phyloP scores from a whole-genome alignment of 805 yeast species.

The Yarrowia sp. region DNA sequence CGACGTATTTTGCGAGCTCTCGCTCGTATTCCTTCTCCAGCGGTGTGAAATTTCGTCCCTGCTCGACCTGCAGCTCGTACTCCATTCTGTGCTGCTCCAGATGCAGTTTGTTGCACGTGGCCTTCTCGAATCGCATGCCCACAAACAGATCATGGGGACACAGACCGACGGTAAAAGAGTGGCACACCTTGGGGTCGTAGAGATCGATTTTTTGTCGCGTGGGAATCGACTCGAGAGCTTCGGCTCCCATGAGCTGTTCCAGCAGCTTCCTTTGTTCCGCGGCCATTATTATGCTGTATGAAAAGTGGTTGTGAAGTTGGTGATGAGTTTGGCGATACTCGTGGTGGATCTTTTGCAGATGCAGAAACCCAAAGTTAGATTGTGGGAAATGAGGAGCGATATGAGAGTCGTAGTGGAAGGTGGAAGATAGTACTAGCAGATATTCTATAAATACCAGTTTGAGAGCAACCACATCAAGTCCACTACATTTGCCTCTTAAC shows the following conservation, averaged over 20 bases:
- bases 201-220: slow-evolving; percentile 44
- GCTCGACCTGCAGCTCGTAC: slow-evolving; percentile 45
- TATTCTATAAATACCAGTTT: too few relatives aligned
- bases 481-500: too few relatives aligned
- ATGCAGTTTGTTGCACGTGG: slow-evolving; percentile 75
- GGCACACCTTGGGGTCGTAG: slow-evolving; percentile 64
- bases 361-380: slow-evolving; percentile 3
- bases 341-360: slow-evolving; percentile 13
- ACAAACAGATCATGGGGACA: slow-evolving; percentile 83
- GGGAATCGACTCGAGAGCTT: slow-evolving; percentile 34
- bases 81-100: slow-evolving; percentile 68
- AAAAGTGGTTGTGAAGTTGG: background rate
- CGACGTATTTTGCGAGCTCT: slow-evolving; percentile 54
- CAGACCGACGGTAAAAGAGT: slow-evolving; percentile 74
- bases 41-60: slow-evolving; percentile 46
- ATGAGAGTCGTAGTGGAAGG: too few relatives aligned
- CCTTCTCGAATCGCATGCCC: slow-evolving; percentile 80
- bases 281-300: slow-evolving; percentile 32
- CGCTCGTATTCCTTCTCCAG: slow-evolving; percentile 48
- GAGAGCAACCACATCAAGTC: background rate
- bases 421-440: too few relatives aligned
- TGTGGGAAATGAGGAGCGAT: too few relatives aligned
- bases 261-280: slow-evolving; percentile 73
- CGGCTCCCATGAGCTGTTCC: slow-evolving; percentile 76
- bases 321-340: background rate